phyloP scores from a whole-genome alignment of 2,329 filamentous ascomycete species.

The Fusarium transvaalense region DNA sequence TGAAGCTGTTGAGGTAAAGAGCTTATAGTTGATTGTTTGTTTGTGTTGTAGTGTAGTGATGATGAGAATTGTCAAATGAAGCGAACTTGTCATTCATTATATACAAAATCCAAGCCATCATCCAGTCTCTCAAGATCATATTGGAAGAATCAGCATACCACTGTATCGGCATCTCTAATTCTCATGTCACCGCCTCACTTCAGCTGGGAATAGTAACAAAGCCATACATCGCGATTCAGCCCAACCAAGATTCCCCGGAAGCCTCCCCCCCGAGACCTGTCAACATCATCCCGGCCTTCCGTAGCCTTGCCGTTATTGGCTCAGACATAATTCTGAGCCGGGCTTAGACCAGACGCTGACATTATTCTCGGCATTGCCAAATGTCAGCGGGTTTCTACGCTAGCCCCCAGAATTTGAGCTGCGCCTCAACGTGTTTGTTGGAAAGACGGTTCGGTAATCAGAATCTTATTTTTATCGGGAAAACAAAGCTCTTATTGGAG shows the following conservation, averaged over 20 bases:
- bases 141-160: background rate
- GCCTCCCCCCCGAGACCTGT: slow-evolving; percentile 15
- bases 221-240: slow-evolving; percentile 18
- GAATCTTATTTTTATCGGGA: slow-evolving; percentile 21
- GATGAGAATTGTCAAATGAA: slow-evolving; percentile 28
- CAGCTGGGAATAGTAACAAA: slow-evolving; percentile 36
- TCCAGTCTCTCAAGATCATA: background rate
- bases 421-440: slow-evolving; percentile 24
- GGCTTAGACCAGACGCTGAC: slow-evolving; percentile 38
- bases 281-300: background rate
- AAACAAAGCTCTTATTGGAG: background rate
- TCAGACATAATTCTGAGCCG: background rate
- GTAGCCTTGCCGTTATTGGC: background rate
- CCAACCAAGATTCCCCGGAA: slow-evolving; percentile 14
- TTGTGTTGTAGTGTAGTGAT: slow-evolving; percentile 23
- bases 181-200: slow-evolving; percentile 2
- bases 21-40: slow-evolving; percentile 13
- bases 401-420: slow-evolving; percentile 34
- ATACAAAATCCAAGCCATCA: slow-evolving; percentile 18
- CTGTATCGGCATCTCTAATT: background rate
- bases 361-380: slow-evolving; percentile 6
- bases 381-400: slow-evolving; percentile 30
- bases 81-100: slow-evolving; percentile 37
- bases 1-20: background rate
- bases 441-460: background rate